phyloP scores from a whole-genome alignment of 2,329 filamentous ascomycete genomes.

The Ambrosiella cleistominuta region DNA sequence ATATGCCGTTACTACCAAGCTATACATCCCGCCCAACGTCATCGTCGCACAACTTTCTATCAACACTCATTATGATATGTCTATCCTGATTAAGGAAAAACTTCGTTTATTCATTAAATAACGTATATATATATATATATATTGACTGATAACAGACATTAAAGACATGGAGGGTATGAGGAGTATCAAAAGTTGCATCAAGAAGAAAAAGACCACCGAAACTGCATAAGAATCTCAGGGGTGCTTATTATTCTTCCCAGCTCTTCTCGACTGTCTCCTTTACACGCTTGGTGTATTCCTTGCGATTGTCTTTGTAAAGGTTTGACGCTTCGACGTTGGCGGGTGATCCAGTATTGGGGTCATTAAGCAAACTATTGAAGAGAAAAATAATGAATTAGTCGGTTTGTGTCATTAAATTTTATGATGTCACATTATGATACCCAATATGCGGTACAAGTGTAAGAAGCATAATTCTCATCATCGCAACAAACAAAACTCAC shows the following conservation, averaged over 20 bases:
- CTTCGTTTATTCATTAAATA: not conserved
- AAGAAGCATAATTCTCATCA: no score
- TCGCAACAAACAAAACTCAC: conserved; percentile 25
- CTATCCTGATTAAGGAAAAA: not conserved
- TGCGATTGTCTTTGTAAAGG: conserved; percentile 92
- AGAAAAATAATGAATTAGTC: not conserved
- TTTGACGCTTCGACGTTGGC: conserved; percentile 97
- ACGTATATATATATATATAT: not conserved
- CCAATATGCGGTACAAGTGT: no score
- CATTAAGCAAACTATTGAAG: conserved; percentile 62
- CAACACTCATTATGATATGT: no score
- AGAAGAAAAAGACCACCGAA: not conserved
- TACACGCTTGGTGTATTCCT: conserved; percentile 90
- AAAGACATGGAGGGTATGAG: not conserved
- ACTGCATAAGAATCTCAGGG: not conserved
- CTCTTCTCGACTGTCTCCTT: conserved; percentile 97
- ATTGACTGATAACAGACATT: not conserved
- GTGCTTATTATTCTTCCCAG: conserved; percentile 64
- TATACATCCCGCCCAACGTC: no score
- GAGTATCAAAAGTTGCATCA: not conserved
- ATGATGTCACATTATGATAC: no score
- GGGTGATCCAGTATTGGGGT: conserved; percentile 94
- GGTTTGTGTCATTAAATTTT: no score
- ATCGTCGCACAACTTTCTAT: no score
- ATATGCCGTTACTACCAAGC: no score